Conservation (phyloP, 1,284 basidiomycete species). For the Marasmius oreades region DNA sequence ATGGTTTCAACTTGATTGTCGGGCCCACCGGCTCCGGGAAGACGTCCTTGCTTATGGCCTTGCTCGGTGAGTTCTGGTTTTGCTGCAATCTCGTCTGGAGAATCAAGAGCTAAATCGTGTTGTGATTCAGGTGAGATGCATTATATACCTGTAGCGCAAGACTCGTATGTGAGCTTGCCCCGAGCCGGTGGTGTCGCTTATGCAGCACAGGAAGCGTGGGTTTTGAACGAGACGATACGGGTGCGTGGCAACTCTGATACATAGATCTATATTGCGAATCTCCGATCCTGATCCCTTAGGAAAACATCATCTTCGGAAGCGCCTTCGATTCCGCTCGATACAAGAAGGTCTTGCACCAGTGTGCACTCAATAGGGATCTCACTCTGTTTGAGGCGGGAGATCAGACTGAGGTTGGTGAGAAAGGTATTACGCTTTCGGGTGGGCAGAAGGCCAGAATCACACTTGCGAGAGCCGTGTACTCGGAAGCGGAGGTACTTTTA, state of each 20-base stretch:
- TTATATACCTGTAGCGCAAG: conserved; percentile 38
- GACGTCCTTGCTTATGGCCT: conserved; percentile 41
- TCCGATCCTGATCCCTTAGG: conserved; percentile 21
- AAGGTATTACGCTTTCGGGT: conserved; percentile 45
- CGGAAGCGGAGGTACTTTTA: conserved; percentile 55
- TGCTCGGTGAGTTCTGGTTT: conserved; percentile 33
- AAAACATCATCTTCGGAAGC: conserved; percentile 73
- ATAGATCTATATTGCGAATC: conserved; percentile 42
- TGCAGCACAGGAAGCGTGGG: conserved; percentile 71
- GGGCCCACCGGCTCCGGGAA: conserved; percentile 44
- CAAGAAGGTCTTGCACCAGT: conserved; percentile 49
- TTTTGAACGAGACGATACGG: conserved; percentile 48
- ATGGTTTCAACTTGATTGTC: conserved; percentile 46
- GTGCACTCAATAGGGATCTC: conserved; percentile 51
- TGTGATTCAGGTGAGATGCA: conserved; percentile 38
- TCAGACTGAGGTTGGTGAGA: conserved; percentile 37
- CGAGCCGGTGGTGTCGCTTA: conserved; percentile 55
- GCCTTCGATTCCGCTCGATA: conserved; percentile 62
- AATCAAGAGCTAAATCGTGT: not conserved
- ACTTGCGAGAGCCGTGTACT: conserved; percentile 70
- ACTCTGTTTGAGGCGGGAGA: conserved; percentile 58
- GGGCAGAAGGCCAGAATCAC: conserved; percentile 77
- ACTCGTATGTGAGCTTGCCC: conserved; percentile 52
- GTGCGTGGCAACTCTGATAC: conserved; percentile 23
- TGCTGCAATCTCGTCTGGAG: not conserved